Evolutionary conservation across 2,329 filamentous ascomycete species (phyloP), one percentile per base, ranked within the genome.

Genomic region (Penicillium sp.): DNA sequence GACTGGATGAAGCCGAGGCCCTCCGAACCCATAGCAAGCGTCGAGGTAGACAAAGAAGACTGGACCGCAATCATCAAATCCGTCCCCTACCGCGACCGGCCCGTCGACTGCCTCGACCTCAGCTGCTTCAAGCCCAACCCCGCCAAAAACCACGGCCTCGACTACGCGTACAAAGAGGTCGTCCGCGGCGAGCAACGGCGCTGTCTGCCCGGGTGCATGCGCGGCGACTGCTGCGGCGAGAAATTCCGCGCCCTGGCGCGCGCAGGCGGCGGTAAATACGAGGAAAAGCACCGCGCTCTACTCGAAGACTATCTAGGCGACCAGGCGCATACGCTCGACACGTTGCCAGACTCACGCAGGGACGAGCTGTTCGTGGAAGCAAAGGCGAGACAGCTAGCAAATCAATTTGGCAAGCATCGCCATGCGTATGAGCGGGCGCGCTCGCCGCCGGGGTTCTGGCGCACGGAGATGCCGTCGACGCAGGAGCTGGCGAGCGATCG

Each of bases 371-470:
- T 96, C 70, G 64, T 91, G n/a, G 83, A 91, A 66, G 92, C 92
- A 12, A 87, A 87, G 66, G 87, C 85, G 0, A 83, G 84, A 66
- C 79, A 86, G 49, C 76, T 95, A 61, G 88, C 92, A 1, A 86
- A 92, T 66, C 81, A 83, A 60, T 85, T 84, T 69, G 91, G 91
- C 5, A 90, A 81, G 68, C 92, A 97, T 72, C 82, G 88, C 56
- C 83, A 93, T 63, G 81, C 85, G 26, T 91, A 88, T 71, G 83
- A 86, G 59, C 82, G 91, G 51, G 81, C 83, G 60, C 79, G 77
- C 46, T 90, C 88, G 9, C 92, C 94, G 12, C 90, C 91, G 1
- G 92, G 91, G 0, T 97, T 90, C 69, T 99, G 94, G 94, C 81
- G 90, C 54, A 82, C 88, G 1, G 93, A 96, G 63, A 96, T 99